Conservation (phyloP, 495 filamentous ascomycete species). For the Saxophila tyrrhenica region DNA sequence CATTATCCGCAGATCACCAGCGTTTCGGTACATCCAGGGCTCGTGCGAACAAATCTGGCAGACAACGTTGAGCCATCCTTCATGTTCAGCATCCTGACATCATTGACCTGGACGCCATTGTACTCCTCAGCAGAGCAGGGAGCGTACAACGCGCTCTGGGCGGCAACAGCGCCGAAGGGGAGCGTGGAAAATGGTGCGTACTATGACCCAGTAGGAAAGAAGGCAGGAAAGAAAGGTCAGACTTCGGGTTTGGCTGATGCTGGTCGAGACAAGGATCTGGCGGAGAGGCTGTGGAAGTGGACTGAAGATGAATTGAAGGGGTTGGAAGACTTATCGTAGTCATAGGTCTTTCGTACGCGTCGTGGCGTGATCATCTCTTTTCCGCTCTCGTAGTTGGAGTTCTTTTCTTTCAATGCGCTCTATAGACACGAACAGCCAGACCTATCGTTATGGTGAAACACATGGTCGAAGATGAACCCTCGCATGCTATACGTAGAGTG, state of each 20-base stretch:
- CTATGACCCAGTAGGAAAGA: slow-evolving; percentile 30
- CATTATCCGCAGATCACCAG: slow-evolving; percentile 35
- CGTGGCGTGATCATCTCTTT: too few species aligned
- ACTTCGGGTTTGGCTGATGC: not conserved
- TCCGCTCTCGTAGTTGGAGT: too few species aligned
- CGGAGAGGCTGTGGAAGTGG: slow-evolving; percentile 1
- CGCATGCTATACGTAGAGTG: too few species aligned
- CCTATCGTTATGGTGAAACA: too few species aligned
- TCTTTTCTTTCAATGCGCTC: too few species aligned
- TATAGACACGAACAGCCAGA: too few species aligned
- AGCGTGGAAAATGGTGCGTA: slow-evolving; percentile 29
- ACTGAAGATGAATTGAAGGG: not conserved
- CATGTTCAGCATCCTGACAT: not conserved
- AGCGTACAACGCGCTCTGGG: slow-evolving; percentile 50
- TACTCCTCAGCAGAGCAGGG: slow-evolving; percentile 26
- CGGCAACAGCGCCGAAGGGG: slow-evolving; percentile 27
- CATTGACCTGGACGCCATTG: not conserved
- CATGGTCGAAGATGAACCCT: too few species aligned
- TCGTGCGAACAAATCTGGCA: not conserved
- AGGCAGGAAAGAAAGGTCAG: not conserved
- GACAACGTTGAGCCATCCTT: not conserved
- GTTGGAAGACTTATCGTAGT: not conserved
- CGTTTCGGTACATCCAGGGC: slow-evolving; percentile 38
- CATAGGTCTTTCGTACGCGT: too few species aligned
- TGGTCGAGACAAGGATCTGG: not conserved